Conservation (phyloP, 208 protist genomes). For the Novymonas esmeraldas region DNA sequence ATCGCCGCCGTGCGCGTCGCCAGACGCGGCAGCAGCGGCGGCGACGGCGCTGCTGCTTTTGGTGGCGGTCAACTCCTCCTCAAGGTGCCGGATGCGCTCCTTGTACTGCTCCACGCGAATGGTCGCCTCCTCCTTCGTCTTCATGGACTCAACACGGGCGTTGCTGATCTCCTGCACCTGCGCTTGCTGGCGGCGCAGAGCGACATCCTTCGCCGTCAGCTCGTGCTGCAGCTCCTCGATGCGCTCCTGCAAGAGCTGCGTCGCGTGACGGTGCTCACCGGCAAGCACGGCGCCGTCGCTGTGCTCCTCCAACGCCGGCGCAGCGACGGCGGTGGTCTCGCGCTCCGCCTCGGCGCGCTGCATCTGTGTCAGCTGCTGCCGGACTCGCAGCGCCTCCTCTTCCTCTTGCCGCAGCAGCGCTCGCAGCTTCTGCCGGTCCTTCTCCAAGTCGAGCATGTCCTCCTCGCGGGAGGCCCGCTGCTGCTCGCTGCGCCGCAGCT, state of each 20-base stretch:
- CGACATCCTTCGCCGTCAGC: slow-evolving; percentile 13
- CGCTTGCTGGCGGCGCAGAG: slow-evolving; percentile 15
- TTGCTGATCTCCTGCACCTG: slow-evolving; percentile 13
- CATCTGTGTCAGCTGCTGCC: slow-evolving; percentile 27
- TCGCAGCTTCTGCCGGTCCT: slow-evolving; percentile 37
- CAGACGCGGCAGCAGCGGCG: not conserved
- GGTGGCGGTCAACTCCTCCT: slow-evolving; percentile 12
- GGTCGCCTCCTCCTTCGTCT: slow-evolving; percentile 13
- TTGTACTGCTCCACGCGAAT: slow-evolving; percentile 13
- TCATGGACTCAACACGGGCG: slow-evolving; percentile 10
- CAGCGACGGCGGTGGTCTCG: not conserved
- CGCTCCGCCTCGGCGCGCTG: slow-evolving; percentile 14
- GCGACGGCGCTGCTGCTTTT: not conserved
- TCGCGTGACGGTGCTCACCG: slow-evolving; percentile 6
- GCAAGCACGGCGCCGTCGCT: not conserved
- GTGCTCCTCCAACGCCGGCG: not conserved
- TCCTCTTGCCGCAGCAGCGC: slow-evolving; percentile 40
- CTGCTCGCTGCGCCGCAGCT: slow-evolving; percentile 34
- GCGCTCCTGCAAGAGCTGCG: slow-evolving; percentile 10
- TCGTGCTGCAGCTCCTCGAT: slow-evolving; percentile 17
- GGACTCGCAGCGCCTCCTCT: slow-evolving; percentile 26
- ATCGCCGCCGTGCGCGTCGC: not conserved
- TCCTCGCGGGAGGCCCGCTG: slow-evolving; percentile 34
- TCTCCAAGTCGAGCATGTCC: slow-evolving; percentile 30
- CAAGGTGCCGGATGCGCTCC: slow-evolving; percentile 8